Percentiles rank a stretch among this genome's conserved stretches.
These are phyloP conservation scores for Canavalia ensiformis DNA, from an alignment of 306 rosid species.

Conservation along the genomic window DNA sequence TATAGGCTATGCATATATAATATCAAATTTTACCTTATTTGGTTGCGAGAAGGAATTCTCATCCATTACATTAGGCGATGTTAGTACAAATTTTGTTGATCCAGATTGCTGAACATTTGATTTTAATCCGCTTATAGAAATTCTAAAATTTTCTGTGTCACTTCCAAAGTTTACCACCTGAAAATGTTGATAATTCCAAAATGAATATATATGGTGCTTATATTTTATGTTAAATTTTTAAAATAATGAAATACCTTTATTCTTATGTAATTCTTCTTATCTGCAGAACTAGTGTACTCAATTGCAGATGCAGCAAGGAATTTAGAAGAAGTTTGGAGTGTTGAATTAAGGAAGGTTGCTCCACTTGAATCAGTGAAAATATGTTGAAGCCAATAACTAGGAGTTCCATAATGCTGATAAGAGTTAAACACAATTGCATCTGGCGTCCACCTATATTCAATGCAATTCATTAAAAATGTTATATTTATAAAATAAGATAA, in stretches of 20 bases:
- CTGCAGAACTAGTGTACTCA: conserved; percentile 48
- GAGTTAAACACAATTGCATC: conserved; percentile 82
- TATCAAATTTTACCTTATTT: conserved; percentile 54
- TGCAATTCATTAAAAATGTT: neutral
- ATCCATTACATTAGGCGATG: conserved; percentile 62
- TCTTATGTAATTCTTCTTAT: conserved; percentile 57
- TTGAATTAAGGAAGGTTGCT: conserved; percentile 65
- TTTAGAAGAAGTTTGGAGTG: conserved; percentile 48
- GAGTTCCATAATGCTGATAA: conserved; percentile 69
- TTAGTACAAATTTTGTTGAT: conserved; percentile 58
- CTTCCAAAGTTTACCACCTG: conserved; percentile 79
- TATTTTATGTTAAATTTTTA: neutral
- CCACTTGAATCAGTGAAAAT: conserved; percentile 71
- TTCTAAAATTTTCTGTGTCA: conserved; percentile 49
- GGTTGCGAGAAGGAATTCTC: conserved; percentile 76
- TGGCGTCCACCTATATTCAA: conserved; percentile 66
- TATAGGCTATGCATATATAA: neutral
- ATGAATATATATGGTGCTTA: no score
- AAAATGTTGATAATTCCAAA: neutral
- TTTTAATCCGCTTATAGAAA: conserved; percentile 53
- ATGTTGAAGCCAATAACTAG: conserved; percentile 81
- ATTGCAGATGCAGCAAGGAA: conserved; percentile 70
- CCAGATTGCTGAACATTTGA: conserved; percentile 42
- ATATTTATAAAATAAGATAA: neutral
- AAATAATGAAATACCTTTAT: conserved; percentile 60